Conservation (phyloP, 495 filamentous ascomycete genomes). For the Neurospora sp. region DNA sequence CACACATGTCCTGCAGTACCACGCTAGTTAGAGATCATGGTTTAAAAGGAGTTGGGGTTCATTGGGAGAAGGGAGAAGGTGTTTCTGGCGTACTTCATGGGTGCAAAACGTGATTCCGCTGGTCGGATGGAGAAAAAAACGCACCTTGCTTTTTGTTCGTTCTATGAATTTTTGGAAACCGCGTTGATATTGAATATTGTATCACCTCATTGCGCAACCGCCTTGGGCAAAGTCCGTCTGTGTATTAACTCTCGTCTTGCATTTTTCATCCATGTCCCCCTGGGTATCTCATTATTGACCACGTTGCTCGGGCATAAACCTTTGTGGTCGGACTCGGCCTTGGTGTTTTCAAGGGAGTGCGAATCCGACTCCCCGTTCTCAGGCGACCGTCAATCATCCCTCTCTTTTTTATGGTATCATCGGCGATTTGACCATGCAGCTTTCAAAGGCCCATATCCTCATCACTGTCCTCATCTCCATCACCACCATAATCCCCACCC, state of each 20-base stretch:
- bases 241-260: neutral
- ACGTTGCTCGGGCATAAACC: neutral
- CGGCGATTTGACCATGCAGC: neutral
- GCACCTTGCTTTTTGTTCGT: neutral
- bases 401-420: neutral
- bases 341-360: neutral
- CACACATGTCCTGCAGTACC: neutral
- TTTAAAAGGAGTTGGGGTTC: neutral
- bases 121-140: neutral
- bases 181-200: neutral
- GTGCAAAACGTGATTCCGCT: neutral
- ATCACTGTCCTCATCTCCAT: conserved; percentile 37
- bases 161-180: neutral
- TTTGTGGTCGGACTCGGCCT: neutral
- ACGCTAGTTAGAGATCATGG: neutral
- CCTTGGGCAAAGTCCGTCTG: neutral
- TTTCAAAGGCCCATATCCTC: conserved; percentile 36
- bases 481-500: conserved; percentile 27
- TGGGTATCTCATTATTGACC: neutral
- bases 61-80: neutral
- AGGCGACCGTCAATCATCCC: neutral
- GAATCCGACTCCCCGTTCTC: neutral
- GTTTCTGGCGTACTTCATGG: neutral
- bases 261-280: neutral
- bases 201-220: neutral